Evolutionary conservation across 2,329 filamentous ascomycete genomes (phyloP).

Genomic region (Graphiopsis chlorocephala): DNA sequence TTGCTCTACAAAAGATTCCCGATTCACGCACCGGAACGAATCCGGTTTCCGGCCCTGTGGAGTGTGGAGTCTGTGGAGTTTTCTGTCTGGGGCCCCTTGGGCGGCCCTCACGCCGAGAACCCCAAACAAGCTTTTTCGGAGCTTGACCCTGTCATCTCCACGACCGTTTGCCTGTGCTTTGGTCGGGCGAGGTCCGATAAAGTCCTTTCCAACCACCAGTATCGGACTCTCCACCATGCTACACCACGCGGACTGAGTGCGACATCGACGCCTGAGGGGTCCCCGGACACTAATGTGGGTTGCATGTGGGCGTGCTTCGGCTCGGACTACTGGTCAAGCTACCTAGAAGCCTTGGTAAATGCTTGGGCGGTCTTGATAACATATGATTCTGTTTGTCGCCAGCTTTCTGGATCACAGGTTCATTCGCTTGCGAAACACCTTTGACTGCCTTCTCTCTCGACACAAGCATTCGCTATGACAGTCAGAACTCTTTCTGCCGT

Average conservation of each 20-base stretch:
- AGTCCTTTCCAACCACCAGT: background rate
- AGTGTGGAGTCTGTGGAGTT: background rate
- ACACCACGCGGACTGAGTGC: background rate
- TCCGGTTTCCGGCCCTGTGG: background rate
- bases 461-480: conserved; percentile 16
- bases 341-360: background rate
- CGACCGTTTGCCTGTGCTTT: background rate
- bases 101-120: background rate
- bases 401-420: background rate
- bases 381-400: background rate
- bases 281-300: background rate
- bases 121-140: background rate
- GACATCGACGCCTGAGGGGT: background rate
- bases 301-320: background rate
- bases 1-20: background rate
- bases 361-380: background rate
- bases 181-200: background rate
- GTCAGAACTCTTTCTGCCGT: conserved; percentile 14
- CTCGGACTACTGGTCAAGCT: background rate
- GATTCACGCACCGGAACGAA: background rate
- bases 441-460: background rate
- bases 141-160: background rate
- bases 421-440: background rate
- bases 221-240: background rate
- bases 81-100: background rate